Evolutionary conservation across 306 rosid species (phyloP).

Genomic region (Arachis stenosperma): DNA sequence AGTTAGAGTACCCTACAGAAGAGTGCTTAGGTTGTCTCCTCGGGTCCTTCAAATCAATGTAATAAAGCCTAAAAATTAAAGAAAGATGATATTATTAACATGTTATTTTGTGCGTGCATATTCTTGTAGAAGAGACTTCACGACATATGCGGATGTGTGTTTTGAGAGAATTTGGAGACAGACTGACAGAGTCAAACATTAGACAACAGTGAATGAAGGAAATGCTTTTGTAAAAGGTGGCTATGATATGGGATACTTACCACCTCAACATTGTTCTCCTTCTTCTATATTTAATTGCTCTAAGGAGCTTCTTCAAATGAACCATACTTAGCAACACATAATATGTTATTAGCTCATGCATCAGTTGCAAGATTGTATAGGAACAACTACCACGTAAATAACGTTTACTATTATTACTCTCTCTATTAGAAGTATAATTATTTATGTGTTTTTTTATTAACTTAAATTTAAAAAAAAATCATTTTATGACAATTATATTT

Average conservation of each 20-base stretch:
- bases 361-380: constrained; percentile 38
- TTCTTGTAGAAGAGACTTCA: constrained; percentile 42
- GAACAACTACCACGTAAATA: constrained; percentile 39
- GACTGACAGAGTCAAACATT: constrained; percentile 34
- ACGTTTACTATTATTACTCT: no score
- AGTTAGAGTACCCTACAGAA: constrained; percentile 48
- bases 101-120: background rate
- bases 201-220: constrained; percentile 49
- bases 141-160: constrained; percentile 41
- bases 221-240: constrained; percentile 31
- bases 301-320: constrained; percentile 41
- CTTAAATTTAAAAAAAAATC: no score
- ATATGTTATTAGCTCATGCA: constrained; percentile 38
- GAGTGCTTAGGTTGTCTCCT: constrained; percentile 56
- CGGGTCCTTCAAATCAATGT: constrained; percentile 48
- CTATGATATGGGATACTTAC: constrained; percentile 11
- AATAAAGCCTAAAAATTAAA: constrained; percentile 18
- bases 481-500: no score
- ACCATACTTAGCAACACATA: constrained; percentile 33
- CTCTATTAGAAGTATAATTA: no score
- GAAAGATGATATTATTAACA: background rate
- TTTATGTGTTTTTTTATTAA: no score
- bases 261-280: constrained; percentile 43
- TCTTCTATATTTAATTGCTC: constrained; percentile 24
- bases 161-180: constrained; percentile 48